Conservation (phyloP, 768 basidiomycete species). For the Mycena olivaceomarginata region DNA sequence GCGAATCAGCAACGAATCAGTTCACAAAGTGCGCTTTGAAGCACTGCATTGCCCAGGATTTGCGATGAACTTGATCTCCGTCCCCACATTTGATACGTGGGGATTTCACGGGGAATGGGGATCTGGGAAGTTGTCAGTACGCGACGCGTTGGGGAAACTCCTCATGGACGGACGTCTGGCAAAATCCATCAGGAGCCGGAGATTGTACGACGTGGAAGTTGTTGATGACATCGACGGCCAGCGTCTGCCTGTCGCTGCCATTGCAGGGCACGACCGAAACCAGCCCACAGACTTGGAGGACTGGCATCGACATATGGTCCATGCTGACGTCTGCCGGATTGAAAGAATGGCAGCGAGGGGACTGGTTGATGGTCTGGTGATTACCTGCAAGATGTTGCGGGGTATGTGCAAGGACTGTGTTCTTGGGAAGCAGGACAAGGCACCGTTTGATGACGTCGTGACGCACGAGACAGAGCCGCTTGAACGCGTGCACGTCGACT, state of each 20-base stretch:
- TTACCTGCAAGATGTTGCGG: constrained; percentile 14
- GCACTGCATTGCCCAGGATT: too few species aligned
- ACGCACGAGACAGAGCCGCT: constrained; percentile 40
- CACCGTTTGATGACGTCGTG: constrained; percentile 48
- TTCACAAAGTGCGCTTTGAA: background rate
- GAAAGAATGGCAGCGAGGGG: constrained; percentile 30
- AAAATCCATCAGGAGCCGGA: background rate
- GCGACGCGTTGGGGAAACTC: background rate
- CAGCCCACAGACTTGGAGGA: too few species aligned
- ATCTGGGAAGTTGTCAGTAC: too few species aligned
- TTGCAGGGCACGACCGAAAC: background rate
- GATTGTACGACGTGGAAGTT: background rate
- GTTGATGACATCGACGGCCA: too few species aligned
- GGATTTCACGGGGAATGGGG: too few species aligned
- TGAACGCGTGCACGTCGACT: too few species aligned
- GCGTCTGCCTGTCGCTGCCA: background rate
- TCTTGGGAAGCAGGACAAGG: constrained; percentile 47
- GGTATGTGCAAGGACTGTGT: constrained; percentile 52
- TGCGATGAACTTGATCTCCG: too few species aligned
- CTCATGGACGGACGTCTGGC: background rate
- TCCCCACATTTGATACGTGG: too few species aligned
- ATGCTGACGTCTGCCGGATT: constrained; percentile 39
- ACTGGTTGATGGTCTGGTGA: constrained; percentile 47
- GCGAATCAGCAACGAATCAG: background rate
- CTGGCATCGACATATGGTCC: constrained; percentile 47